These are phyloP conservation scores for Phialocephala sp. DNA, from an alignment of 2,329 filamentous ascomycete species.

Conservation along the genomic window DNA sequence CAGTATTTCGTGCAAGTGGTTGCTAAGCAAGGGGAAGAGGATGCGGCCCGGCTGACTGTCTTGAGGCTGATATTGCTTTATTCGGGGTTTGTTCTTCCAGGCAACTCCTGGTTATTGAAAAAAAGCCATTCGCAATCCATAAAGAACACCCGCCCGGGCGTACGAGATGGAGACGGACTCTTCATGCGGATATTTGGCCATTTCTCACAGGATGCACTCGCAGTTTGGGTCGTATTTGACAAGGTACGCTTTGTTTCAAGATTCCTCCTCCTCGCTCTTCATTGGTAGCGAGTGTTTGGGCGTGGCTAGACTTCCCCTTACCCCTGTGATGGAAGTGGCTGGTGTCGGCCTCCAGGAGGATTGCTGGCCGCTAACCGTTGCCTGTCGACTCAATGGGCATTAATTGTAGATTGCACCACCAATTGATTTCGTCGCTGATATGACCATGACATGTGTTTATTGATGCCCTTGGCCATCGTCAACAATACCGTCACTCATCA, in stretches of 20 bases:
- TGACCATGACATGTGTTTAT: not conserved
- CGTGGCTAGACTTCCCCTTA: not conserved
- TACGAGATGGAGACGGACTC: not conserved
- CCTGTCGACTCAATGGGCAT: too few species aligned
- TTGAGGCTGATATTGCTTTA: not conserved
- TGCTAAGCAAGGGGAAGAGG: conserved; percentile 5
- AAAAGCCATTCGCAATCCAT: not conserved
- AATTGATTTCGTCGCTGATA: not conserved
- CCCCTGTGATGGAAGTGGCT: not conserved
- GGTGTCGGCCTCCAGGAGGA: not conserved
- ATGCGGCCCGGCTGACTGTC: not conserved
- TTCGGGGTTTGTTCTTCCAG: not conserved
- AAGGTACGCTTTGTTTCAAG: conserved; percentile 13
- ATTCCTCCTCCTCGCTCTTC: not conserved
- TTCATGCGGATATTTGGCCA: not conserved
- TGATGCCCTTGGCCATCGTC: not conserved
- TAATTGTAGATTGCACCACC: not conserved
- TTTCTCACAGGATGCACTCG: not conserved
- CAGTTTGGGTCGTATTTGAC: not conserved
- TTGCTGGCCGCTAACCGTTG: too few species aligned
- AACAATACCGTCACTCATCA: not conserved
- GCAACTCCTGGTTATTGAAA: not conserved
- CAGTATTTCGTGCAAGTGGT: not conserved
- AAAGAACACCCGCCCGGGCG: not conserved
- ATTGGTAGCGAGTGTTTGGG: not conserved